Evolutionary conservation across 2,329 filamentous ascomycete genomes (phyloP).

Genomic region (Cadophora malorum): DNA sequence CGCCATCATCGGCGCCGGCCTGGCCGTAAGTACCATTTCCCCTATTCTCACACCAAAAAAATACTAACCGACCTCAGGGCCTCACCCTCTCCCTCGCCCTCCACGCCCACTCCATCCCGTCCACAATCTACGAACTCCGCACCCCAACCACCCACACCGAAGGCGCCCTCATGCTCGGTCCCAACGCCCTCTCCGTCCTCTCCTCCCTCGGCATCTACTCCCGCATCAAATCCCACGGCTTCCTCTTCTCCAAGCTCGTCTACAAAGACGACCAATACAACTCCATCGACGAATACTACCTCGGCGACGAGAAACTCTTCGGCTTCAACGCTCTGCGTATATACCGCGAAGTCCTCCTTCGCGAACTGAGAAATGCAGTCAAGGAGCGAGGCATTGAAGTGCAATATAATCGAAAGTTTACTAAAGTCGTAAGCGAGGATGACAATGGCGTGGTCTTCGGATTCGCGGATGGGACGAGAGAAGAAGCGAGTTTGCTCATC

Average conservation of each 20-base stretch:
- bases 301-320: slow-evolving; percentile 55
- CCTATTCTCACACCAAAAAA: not conserved
- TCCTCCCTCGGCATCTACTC: slow-evolving; percentile 57
- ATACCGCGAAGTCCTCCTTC: slow-evolving; percentile 58
- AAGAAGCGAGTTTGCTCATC: slow-evolving; percentile 53
- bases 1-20: slow-evolving; percentile 22
- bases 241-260: slow-evolving; percentile 57
- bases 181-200: slow-evolving; percentile 62
- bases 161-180: slow-evolving; percentile 64
- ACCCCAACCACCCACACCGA: slow-evolving; percentile 53
- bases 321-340: slow-evolving; percentile 61
- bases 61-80: slow-evolving; percentile 44
- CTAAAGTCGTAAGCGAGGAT: slow-evolving; percentile 50
- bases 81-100: slow-evolving; percentile 62
- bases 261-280: slow-evolving; percentile 50
- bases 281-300: slow-evolving; percentile 52
- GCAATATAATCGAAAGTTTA: slow-evolving; percentile 56
- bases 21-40: slow-evolving; percentile 14
- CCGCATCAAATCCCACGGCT: slow-evolving; percentile 52
- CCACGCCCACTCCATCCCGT: slow-evolving; percentile 56
- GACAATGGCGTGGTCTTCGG: slow-evolving; percentile 51
- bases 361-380: slow-evolving; percentile 53
- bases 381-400: slow-evolving; percentile 50
- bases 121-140: slow-evolving; percentile 59
- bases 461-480: slow-evolving; percentile 54